Evolutionary conservation across 495 filamentous ascomycete species (phyloP), one percentile per base, ranked within the genome.

Genomic region (Penicillium goetzii): DNA sequence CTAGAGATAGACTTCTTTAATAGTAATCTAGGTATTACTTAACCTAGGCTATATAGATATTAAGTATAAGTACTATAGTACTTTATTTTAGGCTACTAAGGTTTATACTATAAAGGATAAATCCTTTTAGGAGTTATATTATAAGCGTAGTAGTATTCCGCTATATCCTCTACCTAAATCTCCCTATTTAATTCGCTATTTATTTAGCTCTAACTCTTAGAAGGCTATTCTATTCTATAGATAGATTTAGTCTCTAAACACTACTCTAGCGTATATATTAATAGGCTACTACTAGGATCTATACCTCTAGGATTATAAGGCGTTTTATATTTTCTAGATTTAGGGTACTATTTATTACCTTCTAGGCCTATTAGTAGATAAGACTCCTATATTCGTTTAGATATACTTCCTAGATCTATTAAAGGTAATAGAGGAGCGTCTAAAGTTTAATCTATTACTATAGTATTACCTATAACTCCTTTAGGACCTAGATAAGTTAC

Each of bases 51-150:
- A 14, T 43, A 43, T 43, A 43, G 40, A 43, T 43, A 43, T 43
- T 43, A 43, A 43, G 19, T 43, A 43, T 43, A 43, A 43, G 11
- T 43, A 17, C 40, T 43, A 43, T 43, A 43, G 40, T 43, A 43
- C 19, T 17, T 19, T 43, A 15, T 43, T 43, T 43, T 43, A 43
- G 40, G 40, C 19, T 4, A 10, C 11, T 5, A 14, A 43, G 40
- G 19, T 43, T 10, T 43, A 43, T 43, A 43, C 12, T 3, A 14
- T 4, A 4, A 43, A 3, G 4, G 19, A 43, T 43, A 43, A 4
- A 5, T 4, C 11, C 3, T 43, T 19, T 5, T 43, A 43, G 40
- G 19, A 43, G 40, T 2, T 4, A 14, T 43, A 43, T 4, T 15
- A 43, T 32, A 32, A 32, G 30, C 30, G 30, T 32, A 32, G 30